Conservation (phyloP, 2,329 filamentous ascomycete species). For the Colletotrichum liriopes region DNA sequence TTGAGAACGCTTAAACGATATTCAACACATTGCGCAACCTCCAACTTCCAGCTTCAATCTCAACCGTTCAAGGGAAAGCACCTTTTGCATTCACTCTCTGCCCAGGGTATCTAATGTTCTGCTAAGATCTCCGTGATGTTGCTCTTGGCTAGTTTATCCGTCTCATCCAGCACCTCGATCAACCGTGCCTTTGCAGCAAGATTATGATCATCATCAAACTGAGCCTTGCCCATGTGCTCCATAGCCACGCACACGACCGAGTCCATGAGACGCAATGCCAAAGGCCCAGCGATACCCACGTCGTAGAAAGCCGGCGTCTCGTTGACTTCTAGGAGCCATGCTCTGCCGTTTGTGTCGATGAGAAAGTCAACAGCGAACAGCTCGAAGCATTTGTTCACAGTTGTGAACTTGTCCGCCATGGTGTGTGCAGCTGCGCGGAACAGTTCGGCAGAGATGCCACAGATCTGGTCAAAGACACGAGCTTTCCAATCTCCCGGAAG, state of each 20-base stretch:
- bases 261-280: constrained; percentile 55
- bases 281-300: constrained; percentile 51
- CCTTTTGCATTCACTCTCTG: neutral
- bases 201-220: constrained; percentile 37
- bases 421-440: constrained; percentile 54
- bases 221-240: constrained; percentile 52
- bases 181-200: constrained; percentile 43
- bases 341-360: constrained; percentile 50
- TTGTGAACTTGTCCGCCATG: constrained; percentile 57
- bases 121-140: constrained; percentile 49
- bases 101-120: constrained; percentile 30
- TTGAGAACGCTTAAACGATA: too few species aligned
- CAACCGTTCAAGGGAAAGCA: too few species aligned
- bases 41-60: neutral
- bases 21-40: too few species aligned
- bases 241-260: constrained; percentile 52
- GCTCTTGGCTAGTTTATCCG: constrained; percentile 48
- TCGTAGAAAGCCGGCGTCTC: constrained; percentile 58
- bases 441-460: constrained; percentile 52
- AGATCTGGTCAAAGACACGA: constrained; percentile 53
- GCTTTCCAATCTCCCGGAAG: constrained; percentile 53
- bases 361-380: constrained; percentile 56
- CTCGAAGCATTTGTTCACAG: constrained; percentile 56
- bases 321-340: constrained; percentile 57
- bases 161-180: constrained; percentile 50